A percentile compares a stretch with the other conserved stretches of the same genome.
Conservation (phyloP, 306 rosid genomes). For the Dryas drummondii region DNA sequence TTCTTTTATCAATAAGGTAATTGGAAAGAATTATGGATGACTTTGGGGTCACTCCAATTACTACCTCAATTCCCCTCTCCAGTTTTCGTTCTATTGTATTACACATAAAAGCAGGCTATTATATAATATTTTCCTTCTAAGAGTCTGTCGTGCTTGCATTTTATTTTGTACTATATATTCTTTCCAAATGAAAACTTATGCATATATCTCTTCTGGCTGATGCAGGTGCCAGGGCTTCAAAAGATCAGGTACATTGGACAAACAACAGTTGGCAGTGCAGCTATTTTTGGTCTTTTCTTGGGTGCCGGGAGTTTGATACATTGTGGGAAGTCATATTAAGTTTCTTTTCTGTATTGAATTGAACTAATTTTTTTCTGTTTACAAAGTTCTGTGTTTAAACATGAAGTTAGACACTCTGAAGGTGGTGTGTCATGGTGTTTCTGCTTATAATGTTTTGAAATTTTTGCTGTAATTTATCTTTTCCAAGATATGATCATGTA, state of each 20-base stretch:
- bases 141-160: background rate
- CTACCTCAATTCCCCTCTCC: background rate
- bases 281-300: slow-evolving; percentile 79
- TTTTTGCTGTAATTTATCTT: background rate
- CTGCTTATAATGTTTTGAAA: background rate
- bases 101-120: background rate
- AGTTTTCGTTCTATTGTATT: background rate
- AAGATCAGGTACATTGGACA: slow-evolving; percentile 84
- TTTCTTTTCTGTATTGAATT: background rate
- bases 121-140: background rate
- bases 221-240: slow-evolving; percentile 84
- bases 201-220: slow-evolving; percentile 6
- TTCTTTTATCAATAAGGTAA: too few species aligned
- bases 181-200: background rate
- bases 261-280: slow-evolving; percentile 80
- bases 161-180: background rate
- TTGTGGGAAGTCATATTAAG: slow-evolving; percentile 83
- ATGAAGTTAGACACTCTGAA: background rate
- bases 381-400: slow-evolving; percentile 4
- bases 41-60: background rate
- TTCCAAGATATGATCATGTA: background rate
- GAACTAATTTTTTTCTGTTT: slow-evolving; percentile 20
- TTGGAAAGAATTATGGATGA: too few species aligned
- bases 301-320: slow-evolving; percentile 93
- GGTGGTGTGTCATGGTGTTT: slow-evolving; percentile 12